Evolutionary conservation across 805 yeast genomes (phyloP).

Genomic region (Ogataea nitratoaversa): DNA sequence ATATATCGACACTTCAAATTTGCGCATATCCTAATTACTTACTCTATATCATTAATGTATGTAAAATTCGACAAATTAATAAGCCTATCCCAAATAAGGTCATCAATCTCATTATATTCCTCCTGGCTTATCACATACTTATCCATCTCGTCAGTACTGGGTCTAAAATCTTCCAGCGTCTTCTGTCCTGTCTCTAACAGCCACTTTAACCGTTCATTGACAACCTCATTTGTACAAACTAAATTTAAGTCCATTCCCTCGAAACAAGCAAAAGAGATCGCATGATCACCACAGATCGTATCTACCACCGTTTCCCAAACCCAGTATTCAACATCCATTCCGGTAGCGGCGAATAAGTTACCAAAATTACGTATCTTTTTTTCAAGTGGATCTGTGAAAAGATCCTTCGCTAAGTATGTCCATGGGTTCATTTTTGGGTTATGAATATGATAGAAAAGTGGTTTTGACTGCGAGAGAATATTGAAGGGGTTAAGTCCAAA

Average conservation of each 20-base stretch:
- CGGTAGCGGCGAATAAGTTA: constrained; percentile 11
- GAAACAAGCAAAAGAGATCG: constrained; percentile 18
- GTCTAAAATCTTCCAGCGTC: constrained; percentile 1
- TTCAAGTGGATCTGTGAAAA: constrained; percentile 14
- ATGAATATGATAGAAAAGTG: constrained; percentile 38
- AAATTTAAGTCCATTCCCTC: constrained; percentile 12
- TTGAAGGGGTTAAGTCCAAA: constrained; percentile 14
- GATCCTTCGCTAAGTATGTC: constrained; percentile 19
- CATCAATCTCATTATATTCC: constrained; percentile 5
- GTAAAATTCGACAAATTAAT: background rate
- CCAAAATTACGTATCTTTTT: constrained; percentile 19
- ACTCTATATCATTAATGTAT: background rate
- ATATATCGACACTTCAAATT: no score
- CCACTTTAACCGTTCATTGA: constrained; percentile 24
- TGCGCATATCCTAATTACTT: no score
- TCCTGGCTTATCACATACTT: constrained; percentile 2
- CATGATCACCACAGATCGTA: constrained; percentile 18
- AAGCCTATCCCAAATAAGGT: constrained; percentile 6
- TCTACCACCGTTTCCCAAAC: constrained; percentile 23
- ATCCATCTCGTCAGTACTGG: background rate
- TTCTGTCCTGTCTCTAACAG: constrained; percentile 16
- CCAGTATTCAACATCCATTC: constrained; percentile 21
- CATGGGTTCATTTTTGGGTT: constrained; percentile 48
- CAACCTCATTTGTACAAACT: constrained; percentile 18
- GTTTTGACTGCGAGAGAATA: constrained; percentile 9